These are phyloP conservation scores for Sporothrix euskadiensis DNA, from an alignment of 2,329 filamentous ascomycete species.

Conservation along the genomic window DNA sequence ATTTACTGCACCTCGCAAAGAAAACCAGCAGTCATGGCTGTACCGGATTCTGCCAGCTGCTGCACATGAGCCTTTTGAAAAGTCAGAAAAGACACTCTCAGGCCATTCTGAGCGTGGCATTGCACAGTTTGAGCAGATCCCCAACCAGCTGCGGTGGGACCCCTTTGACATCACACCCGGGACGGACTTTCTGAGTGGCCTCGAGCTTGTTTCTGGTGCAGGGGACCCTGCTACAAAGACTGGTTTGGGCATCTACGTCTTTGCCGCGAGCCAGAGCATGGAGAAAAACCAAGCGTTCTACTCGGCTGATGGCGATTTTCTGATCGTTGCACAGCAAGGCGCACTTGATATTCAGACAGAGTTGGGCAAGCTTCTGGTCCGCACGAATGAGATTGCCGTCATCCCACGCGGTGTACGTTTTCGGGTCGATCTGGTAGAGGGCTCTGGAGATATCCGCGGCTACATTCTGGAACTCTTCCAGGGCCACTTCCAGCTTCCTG, in stretches of 20 bases:
- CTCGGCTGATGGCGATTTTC: conserved; percentile 76
- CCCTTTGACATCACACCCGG: conserved; percentile 62
- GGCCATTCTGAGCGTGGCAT: conserved; percentile 38
- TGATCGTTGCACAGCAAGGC: conserved; percentile 75
- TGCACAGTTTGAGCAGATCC: conserved; percentile 64
- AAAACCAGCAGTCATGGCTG: conserved; percentile 71
- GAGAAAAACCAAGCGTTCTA: conserved; percentile 73
- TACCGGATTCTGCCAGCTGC: conserved; percentile 69
- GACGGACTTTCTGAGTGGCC: conserved; percentile 54
- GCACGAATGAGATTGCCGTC: conserved; percentile 75
- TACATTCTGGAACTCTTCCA: conserved; percentile 76
- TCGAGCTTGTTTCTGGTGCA: conserved; percentile 73
- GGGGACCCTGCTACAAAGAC: conserved; percentile 78
- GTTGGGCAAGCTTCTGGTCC: conserved; percentile 70
- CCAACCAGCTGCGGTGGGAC: conserved; percentile 80
- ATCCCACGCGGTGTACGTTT: conserved; percentile 75
- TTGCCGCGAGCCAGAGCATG: conserved; percentile 78
- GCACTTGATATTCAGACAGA: conserved; percentile 75
- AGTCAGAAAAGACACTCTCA: conserved; percentile 31
- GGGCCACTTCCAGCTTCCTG: conserved; percentile 69
- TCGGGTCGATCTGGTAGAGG: conserved; percentile 63
- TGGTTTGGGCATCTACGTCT: conserved; percentile 81
- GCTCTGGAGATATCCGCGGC: conserved; percentile 53
- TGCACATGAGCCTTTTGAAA: conserved; percentile 56
- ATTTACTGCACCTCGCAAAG: conserved; percentile 68